Evolutionary conservation across 1,139 yeast species (phyloP).

Genomic region (Blastobotrys serpentis): DNA sequence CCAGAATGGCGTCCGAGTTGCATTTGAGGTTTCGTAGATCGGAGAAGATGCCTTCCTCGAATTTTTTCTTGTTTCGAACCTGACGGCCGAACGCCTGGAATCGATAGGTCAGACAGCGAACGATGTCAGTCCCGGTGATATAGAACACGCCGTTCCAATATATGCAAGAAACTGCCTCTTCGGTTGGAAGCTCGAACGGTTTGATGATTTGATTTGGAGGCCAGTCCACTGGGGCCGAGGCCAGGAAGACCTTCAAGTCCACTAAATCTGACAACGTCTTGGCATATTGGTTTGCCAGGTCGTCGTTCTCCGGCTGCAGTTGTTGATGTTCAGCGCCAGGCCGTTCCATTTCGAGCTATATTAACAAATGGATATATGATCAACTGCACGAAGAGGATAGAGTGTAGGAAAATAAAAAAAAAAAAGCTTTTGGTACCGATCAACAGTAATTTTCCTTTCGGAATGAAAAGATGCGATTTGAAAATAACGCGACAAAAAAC

Average conservation of each 20-base stretch:
- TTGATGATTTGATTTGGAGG: constrained; percentile 84
- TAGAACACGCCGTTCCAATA: constrained; percentile 89
- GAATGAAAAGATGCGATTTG: neutral
- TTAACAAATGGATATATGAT: too few relatives aligned
- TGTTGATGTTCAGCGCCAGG: constrained; percentile 9
- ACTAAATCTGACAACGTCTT: constrained; percentile 19
- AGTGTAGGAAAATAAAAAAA: too few relatives aligned
- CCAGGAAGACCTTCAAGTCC: constrained; percentile 63
- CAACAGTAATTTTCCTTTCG: constrained; percentile 12
- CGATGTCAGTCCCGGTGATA: constrained; percentile 95
- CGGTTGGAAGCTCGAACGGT: constrained; percentile 79
- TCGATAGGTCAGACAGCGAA: constrained; percentile 83
- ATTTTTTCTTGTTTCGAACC: constrained; percentile 82
- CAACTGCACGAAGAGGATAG: neutral
- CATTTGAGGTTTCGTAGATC: constrained; percentile 85
- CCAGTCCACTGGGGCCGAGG: constrained; percentile 96
- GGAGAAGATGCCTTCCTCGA: constrained; percentile 94
- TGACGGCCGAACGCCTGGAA: constrained; percentile 88
- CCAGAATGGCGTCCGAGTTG: constrained; percentile 84
- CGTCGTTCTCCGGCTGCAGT: constrained; percentile 12
- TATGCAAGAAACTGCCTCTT: constrained; percentile 88
- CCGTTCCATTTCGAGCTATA: too few relatives aligned
- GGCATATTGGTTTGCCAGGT: constrained; percentile 19
- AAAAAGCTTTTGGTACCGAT: constrained; percentile 6
- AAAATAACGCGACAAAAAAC: neutral